Percentiles rank a stretch among this genome's conserved stretches.
Conservation (phyloP, 2,329 filamentous ascomycete species). For the Pyricularia pennisetigena region DNA sequence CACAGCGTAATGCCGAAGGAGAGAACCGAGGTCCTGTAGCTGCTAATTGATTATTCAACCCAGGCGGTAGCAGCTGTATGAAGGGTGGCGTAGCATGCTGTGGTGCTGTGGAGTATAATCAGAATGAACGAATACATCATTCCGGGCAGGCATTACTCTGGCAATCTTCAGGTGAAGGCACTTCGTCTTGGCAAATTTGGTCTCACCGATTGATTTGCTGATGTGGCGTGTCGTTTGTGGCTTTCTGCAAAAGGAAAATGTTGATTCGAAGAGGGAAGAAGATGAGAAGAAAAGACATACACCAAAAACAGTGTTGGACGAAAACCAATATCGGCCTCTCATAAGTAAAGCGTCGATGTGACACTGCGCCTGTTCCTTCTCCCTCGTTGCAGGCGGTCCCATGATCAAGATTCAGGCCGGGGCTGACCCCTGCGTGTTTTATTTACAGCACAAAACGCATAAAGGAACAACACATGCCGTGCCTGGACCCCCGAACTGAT, state of each 20-base stretch:
- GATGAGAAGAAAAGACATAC: not conserved
- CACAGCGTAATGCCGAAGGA: not conserved
- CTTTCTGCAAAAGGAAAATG: not conserved
- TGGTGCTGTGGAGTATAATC: not conserved
- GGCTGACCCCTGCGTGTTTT: constrained; percentile 1
- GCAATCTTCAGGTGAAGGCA: not conserved
- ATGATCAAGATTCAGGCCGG: not conserved
- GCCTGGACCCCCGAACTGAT: not conserved
- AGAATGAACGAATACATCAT: not conserved
- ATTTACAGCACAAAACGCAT: not conserved
- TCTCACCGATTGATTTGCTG: not conserved
- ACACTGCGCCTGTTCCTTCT: not conserved
- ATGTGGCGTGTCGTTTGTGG: not conserved
- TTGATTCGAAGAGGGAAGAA: not conserved
- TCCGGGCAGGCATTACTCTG: not conserved
- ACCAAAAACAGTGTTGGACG: not conserved
- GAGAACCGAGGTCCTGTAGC: not conserved
- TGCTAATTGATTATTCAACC: not conserved
- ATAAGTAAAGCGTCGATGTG: not conserved
- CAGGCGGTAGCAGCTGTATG: not conserved
- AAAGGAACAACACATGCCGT: not conserved
- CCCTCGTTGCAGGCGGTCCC: not conserved
- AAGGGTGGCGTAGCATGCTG: not conserved
- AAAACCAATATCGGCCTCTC: not conserved
- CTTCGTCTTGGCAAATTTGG: not conserved